Conservation (phyloP, 164 flowering plant genomes). For the Saururus chinensis region DNA sequence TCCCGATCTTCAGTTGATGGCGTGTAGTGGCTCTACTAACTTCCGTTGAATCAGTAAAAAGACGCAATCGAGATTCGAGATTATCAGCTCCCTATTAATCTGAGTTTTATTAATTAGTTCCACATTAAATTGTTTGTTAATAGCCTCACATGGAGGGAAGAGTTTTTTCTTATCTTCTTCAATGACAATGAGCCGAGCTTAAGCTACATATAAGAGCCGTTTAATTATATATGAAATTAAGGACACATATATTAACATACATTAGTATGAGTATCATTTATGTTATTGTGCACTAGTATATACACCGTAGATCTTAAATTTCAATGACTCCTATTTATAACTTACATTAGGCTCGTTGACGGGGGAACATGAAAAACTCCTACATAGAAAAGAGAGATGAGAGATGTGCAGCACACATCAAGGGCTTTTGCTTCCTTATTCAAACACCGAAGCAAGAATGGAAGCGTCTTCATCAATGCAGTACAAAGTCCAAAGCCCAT, state of each 20-base stretch:
- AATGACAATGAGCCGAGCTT: no score
- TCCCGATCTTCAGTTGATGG: not conserved
- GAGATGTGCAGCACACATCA: not conserved
- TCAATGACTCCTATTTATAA: no score
- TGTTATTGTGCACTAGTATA: no score
- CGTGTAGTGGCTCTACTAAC: no score
- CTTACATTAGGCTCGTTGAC: no score
- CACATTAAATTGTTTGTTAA: not conserved
- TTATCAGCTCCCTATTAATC: not conserved
- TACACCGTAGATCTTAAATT: no score
- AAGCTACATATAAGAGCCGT: no score
- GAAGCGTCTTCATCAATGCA: slow-evolving; percentile 6
- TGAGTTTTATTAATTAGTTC: not conserved
- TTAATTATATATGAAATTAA: no score
- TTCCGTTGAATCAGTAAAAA: not conserved
- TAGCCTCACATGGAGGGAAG: not conserved
- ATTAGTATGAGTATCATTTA: no score
- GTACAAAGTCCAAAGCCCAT: not conserved
- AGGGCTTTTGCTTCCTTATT: not conserved
- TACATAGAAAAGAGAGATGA: slow-evolving; percentile 1
- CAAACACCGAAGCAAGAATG: slow-evolving; percentile 5
- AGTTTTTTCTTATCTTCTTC: no score
- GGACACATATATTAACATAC: no score
- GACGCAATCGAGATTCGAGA: not conserved
- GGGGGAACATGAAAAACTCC: no score